Base-by-base conservation (phyloP, 768 basidiomycete genomes). In the Lactarius deliciosus region DNA sequence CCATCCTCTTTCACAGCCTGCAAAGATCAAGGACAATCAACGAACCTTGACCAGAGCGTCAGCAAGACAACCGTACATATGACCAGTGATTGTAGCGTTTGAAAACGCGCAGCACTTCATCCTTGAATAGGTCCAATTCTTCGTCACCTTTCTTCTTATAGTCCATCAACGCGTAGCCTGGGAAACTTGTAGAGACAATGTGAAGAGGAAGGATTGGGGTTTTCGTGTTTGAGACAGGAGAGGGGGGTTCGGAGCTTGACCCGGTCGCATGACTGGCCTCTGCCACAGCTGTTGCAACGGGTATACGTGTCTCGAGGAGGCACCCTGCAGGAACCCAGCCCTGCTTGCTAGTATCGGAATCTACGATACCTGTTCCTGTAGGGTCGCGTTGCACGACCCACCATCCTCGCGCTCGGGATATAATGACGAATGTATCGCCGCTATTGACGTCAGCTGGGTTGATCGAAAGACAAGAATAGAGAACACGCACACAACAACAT, bases 241-340 rank as follows among this genome's bases (percentile, higher is more conserved):
- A 72, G 36, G 63, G 65, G 36, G 70, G 84, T 80, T 59, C 79
- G 68, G 70, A 71, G 7, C 55, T 65, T 8, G 72, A 60, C 41
- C 80, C 82, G 64, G 86, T 86, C 15, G 83, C 82, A 2, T 88
- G 87, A 2, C 83, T 90, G 3, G 92, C 91, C 73, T 94, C 91
- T 20, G 91, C 87, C 41, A 94, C 88, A 2, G 94, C 92, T 30
- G 87, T 87, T 13, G 93, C 90, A 4, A 96, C 94, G 3, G 97
- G 95, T 1, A 94, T 88, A 59, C 88, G 90, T 7, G 93, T 94
- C 77, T 99, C 96, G 43, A 98, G 84, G 16, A 99, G 81, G 75
- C 96, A 99, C 40, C 96, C 96, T 5, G 96, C 96, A 47, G 96
- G 96, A 3, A 99, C 96, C 96, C 96, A 98, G 63, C 95, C 94